These are phyloP conservation scores for Thermomucor indicae-seudaticae DNA, from an alignment of 371 early-diverging fungal genomes.

Conservation along the genomic window DNA sequence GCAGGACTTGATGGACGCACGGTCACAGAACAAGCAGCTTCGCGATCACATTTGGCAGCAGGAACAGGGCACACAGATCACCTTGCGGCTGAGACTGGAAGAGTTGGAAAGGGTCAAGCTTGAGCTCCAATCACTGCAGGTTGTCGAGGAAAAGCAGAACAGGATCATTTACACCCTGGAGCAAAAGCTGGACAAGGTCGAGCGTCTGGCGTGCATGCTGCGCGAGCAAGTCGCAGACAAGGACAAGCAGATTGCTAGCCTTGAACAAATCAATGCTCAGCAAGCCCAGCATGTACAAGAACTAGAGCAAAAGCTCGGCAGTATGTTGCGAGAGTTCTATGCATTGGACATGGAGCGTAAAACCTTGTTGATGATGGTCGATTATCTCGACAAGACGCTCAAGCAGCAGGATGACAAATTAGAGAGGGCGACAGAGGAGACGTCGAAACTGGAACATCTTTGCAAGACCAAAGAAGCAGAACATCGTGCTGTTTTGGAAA, in stretches of 20 bases:
- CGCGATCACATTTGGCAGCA: slow-evolving; percentile 18
- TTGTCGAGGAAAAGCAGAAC: slow-evolving; percentile 36
- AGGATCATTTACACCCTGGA: slow-evolving; percentile 29
- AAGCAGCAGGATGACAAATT: slow-evolving; percentile 23
- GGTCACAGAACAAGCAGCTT: slow-evolving; percentile 7
- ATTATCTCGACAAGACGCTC: slow-evolving; percentile 23
- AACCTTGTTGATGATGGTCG: slow-evolving; percentile 20
- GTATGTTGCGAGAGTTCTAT: slow-evolving; percentile 20
- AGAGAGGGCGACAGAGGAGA: background rate
- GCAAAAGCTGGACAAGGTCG: slow-evolving; percentile 25
- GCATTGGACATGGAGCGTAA: slow-evolving; percentile 26
- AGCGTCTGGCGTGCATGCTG: slow-evolving; percentile 11
- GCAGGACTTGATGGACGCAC: too few relatives aligned
- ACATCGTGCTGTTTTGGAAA: background rate
- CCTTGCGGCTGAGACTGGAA: slow-evolving; percentile 16
- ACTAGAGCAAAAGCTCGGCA: slow-evolving; percentile 18
- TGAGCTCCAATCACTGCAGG: slow-evolving; percentile 19
- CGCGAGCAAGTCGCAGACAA: slow-evolving; percentile 21
- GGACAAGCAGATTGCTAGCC: slow-evolving; percentile 11
- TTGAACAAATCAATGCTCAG: slow-evolving; percentile 17
- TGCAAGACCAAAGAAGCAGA: slow-evolving; percentile 20
- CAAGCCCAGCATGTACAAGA: slow-evolving; percentile 15
- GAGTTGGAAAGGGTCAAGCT: slow-evolving; percentile 26
- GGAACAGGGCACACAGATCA: slow-evolving; percentile 16
- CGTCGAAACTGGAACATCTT: background rate